phyloP scores from a whole-genome alignment of 148 eudicot species.

The Nepenthes gracilis region DNA sequence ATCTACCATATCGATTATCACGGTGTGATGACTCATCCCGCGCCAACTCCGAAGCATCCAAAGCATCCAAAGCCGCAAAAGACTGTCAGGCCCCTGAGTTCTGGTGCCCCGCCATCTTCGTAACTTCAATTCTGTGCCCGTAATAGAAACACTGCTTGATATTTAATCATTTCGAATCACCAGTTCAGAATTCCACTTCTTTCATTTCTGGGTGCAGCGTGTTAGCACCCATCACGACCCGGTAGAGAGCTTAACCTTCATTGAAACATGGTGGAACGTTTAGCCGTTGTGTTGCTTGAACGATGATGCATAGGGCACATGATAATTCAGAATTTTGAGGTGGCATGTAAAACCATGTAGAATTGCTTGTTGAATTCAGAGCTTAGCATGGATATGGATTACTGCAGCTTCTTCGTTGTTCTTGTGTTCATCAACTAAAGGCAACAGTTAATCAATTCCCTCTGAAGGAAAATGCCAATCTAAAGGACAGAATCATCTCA shows the following conservation, averaged over 20 bases:
- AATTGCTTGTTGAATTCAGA: conserved; percentile 32
- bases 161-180: not conserved
- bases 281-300: too few species aligned
- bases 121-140: not conserved
- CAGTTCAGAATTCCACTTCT: not conserved
- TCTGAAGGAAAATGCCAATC: conserved; percentile 5
- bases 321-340: too few species aligned
- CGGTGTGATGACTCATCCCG: conserved; percentile 54
- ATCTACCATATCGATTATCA: conserved; percentile 56
- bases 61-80: conserved; percentile 36
- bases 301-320: too few species aligned
- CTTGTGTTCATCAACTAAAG: conserved; percentile 19
- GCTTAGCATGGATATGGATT: not conserved
- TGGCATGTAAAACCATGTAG: too few species aligned
- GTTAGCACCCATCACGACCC: too few species aligned
- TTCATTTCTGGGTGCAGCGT: too few species aligned
- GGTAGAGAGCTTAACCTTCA: too few species aligned
- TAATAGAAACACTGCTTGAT: not conserved
- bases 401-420: conserved; percentile 33
- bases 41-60: conserved; percentile 49
- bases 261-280: too few species aligned
- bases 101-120: not conserved
- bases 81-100: not conserved
- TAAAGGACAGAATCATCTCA: conserved; percentile 52
- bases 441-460: conserved; percentile 10